phyloP scores from a whole-genome alignment of 345 rosid genomes.

The Euphorbia tirucalli region DNA sequence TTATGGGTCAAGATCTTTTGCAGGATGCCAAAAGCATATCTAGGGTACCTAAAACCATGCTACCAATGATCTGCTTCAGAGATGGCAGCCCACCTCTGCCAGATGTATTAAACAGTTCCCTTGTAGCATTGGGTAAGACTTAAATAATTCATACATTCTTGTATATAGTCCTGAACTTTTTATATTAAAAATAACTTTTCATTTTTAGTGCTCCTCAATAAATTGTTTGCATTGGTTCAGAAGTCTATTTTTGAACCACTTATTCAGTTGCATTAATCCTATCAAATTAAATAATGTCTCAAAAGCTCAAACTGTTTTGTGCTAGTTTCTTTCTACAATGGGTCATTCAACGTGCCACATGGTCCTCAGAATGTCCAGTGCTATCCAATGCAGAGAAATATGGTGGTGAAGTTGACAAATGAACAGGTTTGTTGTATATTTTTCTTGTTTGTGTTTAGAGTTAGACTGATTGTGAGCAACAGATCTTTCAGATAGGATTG shows the following conservation, averaged over 20 bases:
- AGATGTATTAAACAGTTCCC: constrained; percentile 52
- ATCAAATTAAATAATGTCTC: constrained; percentile 5
- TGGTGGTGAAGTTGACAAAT: constrained; percentile 63
- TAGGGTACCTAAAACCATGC: constrained; percentile 46
- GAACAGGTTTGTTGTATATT: constrained; percentile 59
- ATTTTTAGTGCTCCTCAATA: not conserved
- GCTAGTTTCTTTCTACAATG: constrained; percentile 47
- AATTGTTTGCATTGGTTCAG: not conserved
- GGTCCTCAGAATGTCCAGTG: constrained; percentile 64
- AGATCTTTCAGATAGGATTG: not conserved
- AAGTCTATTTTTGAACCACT: not conserved
- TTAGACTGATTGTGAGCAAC: not conserved
- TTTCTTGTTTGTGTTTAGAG: not conserved
- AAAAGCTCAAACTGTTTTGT: constrained; percentile 27
- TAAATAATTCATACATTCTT: not conserved
- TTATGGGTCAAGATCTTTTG: constrained; percentile 18
- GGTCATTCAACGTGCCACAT: constrained; percentile 46
- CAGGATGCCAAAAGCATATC: constrained; percentile 50
- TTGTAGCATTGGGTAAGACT: constrained; percentile 53
- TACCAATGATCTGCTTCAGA: constrained; percentile 84
- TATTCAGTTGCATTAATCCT: not conserved
- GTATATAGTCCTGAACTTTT: not conserved
- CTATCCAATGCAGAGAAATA: constrained; percentile 77
- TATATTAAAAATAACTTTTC: not conserved
- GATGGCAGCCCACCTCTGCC: constrained; percentile 96